Evolutionary conservation across 306 rosid genomes (phyloP).

Genomic region (Fragaria nilgerrensis): DNA sequence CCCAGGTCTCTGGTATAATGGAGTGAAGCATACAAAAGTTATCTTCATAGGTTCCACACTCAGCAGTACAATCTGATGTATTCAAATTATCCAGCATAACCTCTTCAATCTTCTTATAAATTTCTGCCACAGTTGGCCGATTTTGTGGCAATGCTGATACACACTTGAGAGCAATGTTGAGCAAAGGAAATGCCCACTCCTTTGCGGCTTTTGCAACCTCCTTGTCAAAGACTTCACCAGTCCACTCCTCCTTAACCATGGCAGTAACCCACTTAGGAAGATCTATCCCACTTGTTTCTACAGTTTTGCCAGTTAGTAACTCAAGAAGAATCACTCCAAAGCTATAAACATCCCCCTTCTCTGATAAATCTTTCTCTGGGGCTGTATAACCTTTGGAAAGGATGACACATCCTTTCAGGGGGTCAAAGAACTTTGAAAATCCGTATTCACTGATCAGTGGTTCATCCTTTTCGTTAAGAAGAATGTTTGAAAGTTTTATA

Average conservation of each 20-base stretch:
- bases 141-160: conserved; percentile 48
- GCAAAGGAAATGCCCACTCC: conserved; percentile 47
- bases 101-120: conserved; percentile 52
- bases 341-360: conserved; percentile 61
- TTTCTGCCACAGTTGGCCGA: conserved; percentile 49
- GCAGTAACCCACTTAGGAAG: conserved; percentile 77
- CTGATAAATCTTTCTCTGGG: conserved; percentile 57
- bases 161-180: conserved; percentile 50
- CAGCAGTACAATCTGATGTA: conserved; percentile 24
- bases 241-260: conserved; percentile 81
- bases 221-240: conserved; percentile 76
- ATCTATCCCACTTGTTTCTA: conserved; percentile 50
- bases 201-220: conserved; percentile 40
- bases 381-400: conserved; percentile 53
- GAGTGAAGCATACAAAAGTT: conserved; percentile 52
- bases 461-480: conserved; percentile 49
- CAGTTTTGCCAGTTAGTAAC: conserved; percentile 59
- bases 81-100: conserved; percentile 30
- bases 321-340: conserved; percentile 66
- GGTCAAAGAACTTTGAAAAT: conserved; percentile 48
- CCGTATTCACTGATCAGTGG: conserved; percentile 74
- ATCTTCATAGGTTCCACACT: conserved; percentile 17
- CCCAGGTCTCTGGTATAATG: conserved; percentile 67
- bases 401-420: conserved; percentile 30
- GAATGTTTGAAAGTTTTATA: conserved; percentile 69